Conservation (phyloP, 2,329 filamentous ascomycete genomes). For the Apiospora aurea region DNA sequence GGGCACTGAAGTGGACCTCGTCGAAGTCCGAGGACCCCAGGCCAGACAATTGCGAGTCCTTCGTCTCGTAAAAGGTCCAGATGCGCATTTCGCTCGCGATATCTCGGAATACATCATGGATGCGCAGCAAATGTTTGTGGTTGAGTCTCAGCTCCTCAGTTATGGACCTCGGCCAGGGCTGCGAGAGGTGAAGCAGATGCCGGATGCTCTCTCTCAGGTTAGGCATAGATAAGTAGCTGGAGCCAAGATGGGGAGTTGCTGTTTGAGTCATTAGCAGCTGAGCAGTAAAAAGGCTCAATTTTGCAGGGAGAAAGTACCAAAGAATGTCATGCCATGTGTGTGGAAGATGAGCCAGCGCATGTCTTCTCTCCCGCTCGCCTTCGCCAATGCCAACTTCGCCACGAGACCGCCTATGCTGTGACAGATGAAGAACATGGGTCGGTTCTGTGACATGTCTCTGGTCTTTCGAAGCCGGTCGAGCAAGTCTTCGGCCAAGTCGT, state of each 20-base stretch:
- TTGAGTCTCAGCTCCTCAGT: conserved; percentile 59
- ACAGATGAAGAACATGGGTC: conserved; percentile 66
- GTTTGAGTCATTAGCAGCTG: neutral
- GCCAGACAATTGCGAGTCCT: conserved; percentile 63
- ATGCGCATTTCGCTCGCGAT: conserved; percentile 65
- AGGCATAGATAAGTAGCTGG: conserved; percentile 66
- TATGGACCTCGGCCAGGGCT: conserved; percentile 57
- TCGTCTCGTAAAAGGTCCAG: conserved; percentile 70
- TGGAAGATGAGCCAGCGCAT: conserved; percentile 57
- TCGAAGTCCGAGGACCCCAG: conserved; percentile 43
- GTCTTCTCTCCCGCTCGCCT: conserved; percentile 47
- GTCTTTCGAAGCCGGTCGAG: conserved; percentile 50
- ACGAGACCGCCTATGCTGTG: conserved; percentile 69
- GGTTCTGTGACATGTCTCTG: conserved; percentile 42
- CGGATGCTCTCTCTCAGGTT: conserved; percentile 63
- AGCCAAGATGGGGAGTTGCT: conserved; percentile 69
- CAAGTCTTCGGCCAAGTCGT: conserved; percentile 54
- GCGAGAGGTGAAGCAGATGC: conserved; percentile 57
- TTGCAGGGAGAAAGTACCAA: conserved; percentile 49
- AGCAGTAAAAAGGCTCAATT: conserved; percentile 25
- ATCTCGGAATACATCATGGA: conserved; percentile 62
- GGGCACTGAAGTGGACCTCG: conserved; percentile 65
- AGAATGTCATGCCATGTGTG: conserved; percentile 68
- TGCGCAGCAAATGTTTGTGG: conserved; percentile 54
- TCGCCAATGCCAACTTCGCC: conserved; percentile 62